These are phyloP conservation scores for Aureobasidium melanogenum DNA, from an alignment of 2,329 filamentous ascomycete species.

Conservation along the genomic window DNA sequence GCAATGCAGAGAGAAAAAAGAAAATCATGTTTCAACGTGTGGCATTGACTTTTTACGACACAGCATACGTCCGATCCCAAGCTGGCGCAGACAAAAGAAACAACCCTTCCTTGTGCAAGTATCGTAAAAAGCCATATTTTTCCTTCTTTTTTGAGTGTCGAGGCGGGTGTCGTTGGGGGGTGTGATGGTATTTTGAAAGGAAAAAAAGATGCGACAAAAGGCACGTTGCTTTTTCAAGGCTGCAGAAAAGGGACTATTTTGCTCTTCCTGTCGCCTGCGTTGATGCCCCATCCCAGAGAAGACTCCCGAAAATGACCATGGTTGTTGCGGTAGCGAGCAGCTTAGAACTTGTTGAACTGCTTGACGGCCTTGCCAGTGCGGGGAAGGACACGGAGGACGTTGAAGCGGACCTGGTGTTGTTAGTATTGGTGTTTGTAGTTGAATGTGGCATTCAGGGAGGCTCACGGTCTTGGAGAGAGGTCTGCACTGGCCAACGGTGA, in stretches of 20 bases:
- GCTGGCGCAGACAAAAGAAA: neutral
- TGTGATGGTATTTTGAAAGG: constrained; percentile 1
- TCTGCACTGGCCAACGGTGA: constrained; percentile 98
- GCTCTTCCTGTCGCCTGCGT: constrained; percentile 1
- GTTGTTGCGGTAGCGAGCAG: neutral
- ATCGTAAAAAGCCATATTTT: constrained; percentile 9
- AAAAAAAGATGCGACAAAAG: constrained; percentile 9
- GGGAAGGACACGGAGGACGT: constrained; percentile 96
- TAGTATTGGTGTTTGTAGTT: neutral
- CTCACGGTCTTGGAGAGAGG: constrained; percentile 97
- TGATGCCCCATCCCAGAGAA: constrained; percentile 12
- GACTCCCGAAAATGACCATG: constrained; percentile 15
- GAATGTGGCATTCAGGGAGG: constrained; percentile 24
- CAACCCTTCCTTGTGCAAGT: neutral
- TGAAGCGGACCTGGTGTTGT: constrained; percentile 77
- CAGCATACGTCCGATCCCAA: neutral
- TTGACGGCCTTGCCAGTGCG: constrained; percentile 96
- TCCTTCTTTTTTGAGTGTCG: neutral
- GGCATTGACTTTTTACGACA: constrained; percentile 9
- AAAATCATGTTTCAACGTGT: constrained; percentile 9
- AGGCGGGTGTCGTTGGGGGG: neutral
- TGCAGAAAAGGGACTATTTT: constrained; percentile 8
- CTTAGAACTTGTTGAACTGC: constrained; percentile 98
- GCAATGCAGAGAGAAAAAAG: neutral
- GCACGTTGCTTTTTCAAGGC: constrained; percentile 8